Conservation (phyloP, 208 protist genomes). For the Balamuthia mandrillaris region DNA sequence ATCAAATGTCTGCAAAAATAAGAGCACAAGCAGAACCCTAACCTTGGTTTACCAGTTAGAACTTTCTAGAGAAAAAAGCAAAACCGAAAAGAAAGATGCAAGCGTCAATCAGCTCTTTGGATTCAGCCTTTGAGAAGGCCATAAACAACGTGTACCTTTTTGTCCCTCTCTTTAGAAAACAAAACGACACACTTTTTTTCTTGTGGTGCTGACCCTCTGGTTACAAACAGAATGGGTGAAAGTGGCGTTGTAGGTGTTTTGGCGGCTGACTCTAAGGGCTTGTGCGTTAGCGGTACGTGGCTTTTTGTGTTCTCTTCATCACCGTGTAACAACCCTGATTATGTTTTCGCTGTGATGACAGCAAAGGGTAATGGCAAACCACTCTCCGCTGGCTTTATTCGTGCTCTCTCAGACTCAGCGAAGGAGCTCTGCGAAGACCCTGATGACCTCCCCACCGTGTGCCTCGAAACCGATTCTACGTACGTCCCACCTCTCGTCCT, state of each 20-base stretch:
- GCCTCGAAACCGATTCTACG: slow-evolving; percentile 24
- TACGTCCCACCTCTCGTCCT: background rate
- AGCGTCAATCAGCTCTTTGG: too few species aligned
- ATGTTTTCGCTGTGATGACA: background rate
- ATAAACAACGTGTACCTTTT: too few species aligned
- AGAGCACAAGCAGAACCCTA: too few species aligned
- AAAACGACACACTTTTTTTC: too few species aligned
- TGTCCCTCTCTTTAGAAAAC: too few species aligned
- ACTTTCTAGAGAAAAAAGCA: too few species aligned
- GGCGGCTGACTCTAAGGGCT: background rate
- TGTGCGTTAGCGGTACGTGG: slow-evolving; percentile 19
- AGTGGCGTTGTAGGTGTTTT: slow-evolving; percentile 10
- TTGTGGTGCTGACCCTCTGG: too few species aligned
- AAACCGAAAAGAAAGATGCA: too few species aligned
- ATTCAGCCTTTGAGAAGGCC: too few species aligned
- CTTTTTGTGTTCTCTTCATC: background rate
- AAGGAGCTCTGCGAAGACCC: background rate
- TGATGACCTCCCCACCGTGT: slow-evolving; percentile 15
- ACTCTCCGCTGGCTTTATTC: slow-evolving; percentile 7
- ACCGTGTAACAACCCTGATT: background rate
- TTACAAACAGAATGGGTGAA: background rate
- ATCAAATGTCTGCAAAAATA: too few species aligned
- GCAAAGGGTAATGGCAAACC: slow-evolving; percentile 27
- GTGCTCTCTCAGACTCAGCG: background rate
- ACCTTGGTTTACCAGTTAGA: too few species aligned